phyloP scores from a whole-genome alignment of 2,329 filamentous ascomycete species.

The Clarireedia homoeocarpa region DNA sequence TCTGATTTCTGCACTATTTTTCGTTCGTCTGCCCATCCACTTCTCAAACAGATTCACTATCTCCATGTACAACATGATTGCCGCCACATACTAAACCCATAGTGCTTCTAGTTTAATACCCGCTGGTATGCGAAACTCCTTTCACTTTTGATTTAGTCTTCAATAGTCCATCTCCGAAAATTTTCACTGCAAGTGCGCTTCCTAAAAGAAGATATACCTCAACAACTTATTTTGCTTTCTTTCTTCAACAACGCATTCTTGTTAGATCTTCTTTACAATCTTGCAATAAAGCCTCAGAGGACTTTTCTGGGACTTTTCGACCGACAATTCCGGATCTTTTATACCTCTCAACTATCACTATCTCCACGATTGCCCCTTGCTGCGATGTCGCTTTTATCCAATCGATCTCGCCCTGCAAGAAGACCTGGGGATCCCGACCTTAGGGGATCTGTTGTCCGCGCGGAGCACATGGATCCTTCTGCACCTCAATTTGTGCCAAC shows the following conservation, averaged over 20 bases:
- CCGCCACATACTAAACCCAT: neutral
- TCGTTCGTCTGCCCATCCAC: neutral
- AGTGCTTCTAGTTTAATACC: neutral
- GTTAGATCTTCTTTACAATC: neutral
- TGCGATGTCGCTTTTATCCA: constrained; percentile 1
- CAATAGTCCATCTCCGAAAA: neutral
- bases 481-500: neutral
- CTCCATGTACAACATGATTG: neutral
- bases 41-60: neutral
- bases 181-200: neutral
- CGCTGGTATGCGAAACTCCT: neutral
- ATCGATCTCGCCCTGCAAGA: neutral
- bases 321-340: too few relatives aligned
- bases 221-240: too few relatives aligned
- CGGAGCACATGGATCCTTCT: neutral
- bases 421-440: constrained; percentile 1
- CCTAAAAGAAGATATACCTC: too few relatives aligned
- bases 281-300: neutral
- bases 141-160: neutral
- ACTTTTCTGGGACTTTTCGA: neutral
- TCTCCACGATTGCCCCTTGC: neutral
- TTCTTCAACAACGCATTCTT: neutral
- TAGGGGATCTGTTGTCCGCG: neutral
- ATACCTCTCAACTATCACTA: neutral
- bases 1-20: neutral